Conservation (phyloP, 495 filamentous ascomycete genomes). For the Neurospora cerealis region DNA sequence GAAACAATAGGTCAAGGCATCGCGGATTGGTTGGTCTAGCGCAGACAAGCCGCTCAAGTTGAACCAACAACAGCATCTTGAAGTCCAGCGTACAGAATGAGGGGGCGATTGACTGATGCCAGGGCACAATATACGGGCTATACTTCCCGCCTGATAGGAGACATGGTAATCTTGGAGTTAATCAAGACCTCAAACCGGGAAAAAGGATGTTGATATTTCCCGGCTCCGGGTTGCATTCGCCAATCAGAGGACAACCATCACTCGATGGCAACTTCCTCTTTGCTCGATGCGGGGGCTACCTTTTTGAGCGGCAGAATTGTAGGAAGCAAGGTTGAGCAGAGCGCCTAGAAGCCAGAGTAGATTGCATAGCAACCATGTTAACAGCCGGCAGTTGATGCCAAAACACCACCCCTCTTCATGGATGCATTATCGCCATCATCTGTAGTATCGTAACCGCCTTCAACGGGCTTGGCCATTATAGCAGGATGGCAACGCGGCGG, state of each 20-base stretch:
- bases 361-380: background rate
- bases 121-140: background rate
- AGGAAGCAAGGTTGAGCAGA: background rate
- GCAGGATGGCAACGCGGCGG: background rate
- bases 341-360: background rate
- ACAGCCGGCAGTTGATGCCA: conserved; percentile 1
- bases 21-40: background rate
- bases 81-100: background rate
- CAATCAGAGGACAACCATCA: background rate
- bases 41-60: background rate
- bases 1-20: background rate
- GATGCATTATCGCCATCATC: background rate
- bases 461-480: background rate
- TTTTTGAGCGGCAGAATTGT: background rate
- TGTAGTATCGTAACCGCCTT: background rate
- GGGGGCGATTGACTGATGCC: background rate
- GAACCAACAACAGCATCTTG: background rate
- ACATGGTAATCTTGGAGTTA: background rate
- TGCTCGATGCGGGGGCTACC: background rate
- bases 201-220: background rate
- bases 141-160: background rate
- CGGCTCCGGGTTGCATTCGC: background rate
- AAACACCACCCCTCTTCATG: background rate
- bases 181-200: background rate
- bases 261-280: background rate